Percentiles rank a stretch among this genome's conserved stretches.
Evolutionary conservation across 2,329 filamentous ascomycete species (phyloP).

Genomic region (Neurospora sp.): DNA sequence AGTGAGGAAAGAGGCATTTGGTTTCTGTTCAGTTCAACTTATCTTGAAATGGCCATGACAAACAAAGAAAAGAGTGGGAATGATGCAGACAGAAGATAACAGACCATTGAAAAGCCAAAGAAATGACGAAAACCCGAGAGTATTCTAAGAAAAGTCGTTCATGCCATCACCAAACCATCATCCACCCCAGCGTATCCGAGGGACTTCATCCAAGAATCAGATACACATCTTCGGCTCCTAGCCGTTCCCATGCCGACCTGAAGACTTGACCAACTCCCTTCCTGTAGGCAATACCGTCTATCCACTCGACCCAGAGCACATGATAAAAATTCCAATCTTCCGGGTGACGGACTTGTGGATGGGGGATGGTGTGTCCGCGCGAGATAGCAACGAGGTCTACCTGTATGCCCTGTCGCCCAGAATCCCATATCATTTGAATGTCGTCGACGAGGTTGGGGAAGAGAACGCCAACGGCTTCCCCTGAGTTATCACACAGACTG

Average conservation of each 20-base stretch:
- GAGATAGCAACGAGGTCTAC: not conserved
- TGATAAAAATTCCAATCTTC: not conserved
- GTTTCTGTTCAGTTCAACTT: too few species aligned
- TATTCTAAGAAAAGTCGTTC: not conserved
- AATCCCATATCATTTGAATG: not conserved
- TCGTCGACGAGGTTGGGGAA: not conserved
- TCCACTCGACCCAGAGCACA: not conserved
- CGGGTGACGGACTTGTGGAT: not conserved
- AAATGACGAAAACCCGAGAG: not conserved
- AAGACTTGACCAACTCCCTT: not conserved
- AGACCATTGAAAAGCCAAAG: not conserved
- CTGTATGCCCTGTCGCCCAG: rapidly evolving
- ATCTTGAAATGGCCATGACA: too few species aligned
- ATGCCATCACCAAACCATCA: not conserved
- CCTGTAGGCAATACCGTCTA: not conserved
- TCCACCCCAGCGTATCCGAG: not conserved
- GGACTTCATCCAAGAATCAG: not conserved
- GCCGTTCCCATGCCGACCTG: not conserved
- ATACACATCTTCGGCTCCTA: not conserved
- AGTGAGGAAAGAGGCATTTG: too few species aligned
- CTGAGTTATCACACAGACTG: not conserved
- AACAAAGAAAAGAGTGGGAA: too few species aligned
- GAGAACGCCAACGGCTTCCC: not conserved
- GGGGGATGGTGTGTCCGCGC: not conserved
- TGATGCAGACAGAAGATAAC: too few species aligned